These are phyloP conservation scores for Colletotrichum noveboracense DNA, from an alignment of 2,329 filamentous ascomycete species.

Conservation along the genomic window DNA sequence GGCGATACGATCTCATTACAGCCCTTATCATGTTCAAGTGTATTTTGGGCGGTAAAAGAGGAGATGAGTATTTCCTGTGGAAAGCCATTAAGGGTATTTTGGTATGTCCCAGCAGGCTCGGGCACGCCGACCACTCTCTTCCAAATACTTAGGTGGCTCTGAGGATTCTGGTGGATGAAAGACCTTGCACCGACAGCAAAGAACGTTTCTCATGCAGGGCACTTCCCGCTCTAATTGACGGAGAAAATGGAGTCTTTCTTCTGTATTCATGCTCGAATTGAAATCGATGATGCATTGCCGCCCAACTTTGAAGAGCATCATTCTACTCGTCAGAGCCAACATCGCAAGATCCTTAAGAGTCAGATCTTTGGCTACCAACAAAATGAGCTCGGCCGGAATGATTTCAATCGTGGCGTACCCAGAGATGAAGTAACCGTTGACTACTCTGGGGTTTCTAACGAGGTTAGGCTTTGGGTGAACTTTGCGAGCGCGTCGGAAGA, in stretches of 20 bases:
- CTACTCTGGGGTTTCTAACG: neutral
- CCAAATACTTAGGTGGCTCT: neutral
- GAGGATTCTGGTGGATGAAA: neutral
- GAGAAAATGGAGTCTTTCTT: no score
- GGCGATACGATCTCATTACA: rapidly evolving
- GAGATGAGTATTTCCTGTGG: neutral
- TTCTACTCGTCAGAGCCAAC: neutral
- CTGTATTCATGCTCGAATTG: no score
- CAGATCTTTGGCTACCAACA: rapidly evolving
- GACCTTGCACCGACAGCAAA: rapidly evolving
- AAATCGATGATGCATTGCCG: no score
- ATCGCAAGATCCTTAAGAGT: rapidly evolving
- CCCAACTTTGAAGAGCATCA: neutral
- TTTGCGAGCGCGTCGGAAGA: neutral
- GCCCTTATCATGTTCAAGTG: rapidly evolving
- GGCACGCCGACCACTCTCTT: rapidly evolving
- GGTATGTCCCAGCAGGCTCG: neutral
- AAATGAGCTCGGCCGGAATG: neutral
- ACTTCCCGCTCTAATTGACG: rapidly evolving
- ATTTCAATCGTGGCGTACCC: neutral
- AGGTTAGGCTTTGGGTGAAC: neutral
- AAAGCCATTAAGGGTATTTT: no score
- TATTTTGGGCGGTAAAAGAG: neutral
- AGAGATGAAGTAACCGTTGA: neutral
- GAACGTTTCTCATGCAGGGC: rapidly evolving